phyloP scores from a whole-genome alignment of 495 filamentous ascomycete genomes.

The Penicillium desertorum region DNA sequence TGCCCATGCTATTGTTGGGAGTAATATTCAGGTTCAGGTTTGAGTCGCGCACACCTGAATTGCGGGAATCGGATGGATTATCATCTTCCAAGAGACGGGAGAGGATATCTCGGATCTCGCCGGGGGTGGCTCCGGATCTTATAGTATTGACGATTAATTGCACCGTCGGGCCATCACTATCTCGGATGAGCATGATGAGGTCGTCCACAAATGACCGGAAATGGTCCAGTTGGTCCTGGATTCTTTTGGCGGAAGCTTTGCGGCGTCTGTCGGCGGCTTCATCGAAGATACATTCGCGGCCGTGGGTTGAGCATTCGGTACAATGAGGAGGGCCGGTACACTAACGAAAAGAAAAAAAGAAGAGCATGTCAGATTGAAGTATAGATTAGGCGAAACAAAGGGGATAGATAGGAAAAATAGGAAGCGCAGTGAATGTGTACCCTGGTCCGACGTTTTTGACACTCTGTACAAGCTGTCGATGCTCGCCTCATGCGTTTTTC shows the following conservation, averaged over 20 bases:
- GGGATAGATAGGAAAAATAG: not conserved
- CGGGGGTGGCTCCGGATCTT: constrained; percentile 15
- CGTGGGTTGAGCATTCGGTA: constrained; percentile 38
- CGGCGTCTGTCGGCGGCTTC: constrained; percentile 43
- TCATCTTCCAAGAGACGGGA: not conserved
- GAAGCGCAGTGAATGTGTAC: constrained; percentile 24
- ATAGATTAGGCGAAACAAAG: not conserved
- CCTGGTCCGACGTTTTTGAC: constrained; percentile 44
- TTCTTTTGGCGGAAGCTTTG: constrained; percentile 36
- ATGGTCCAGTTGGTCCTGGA: constrained; percentile 33
- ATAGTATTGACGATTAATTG: constrained; percentile 32
- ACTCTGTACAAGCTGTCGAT: constrained; percentile 45
- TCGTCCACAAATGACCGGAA: constrained; percentile 33
- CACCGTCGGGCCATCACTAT: constrained; percentile 19
- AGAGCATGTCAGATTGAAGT: constrained; percentile 7
- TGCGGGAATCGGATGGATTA: not conserved
- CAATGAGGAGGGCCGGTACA: constrained; percentile 34
- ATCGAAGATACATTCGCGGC: constrained; percentile 41
- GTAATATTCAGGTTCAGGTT: not conserved
- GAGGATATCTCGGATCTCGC: not conserved
- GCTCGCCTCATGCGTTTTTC: constrained; percentile 42
- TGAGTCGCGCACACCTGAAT: not conserved
- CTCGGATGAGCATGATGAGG: constrained; percentile 31
- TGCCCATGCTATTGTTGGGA: constrained; percentile 1
- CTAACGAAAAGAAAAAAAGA: constrained; percentile 18